phyloP scores from a whole-genome alignment of 2,329 filamentous ascomycete genomes.

The Chrysoporthe cubensis region DNA sequence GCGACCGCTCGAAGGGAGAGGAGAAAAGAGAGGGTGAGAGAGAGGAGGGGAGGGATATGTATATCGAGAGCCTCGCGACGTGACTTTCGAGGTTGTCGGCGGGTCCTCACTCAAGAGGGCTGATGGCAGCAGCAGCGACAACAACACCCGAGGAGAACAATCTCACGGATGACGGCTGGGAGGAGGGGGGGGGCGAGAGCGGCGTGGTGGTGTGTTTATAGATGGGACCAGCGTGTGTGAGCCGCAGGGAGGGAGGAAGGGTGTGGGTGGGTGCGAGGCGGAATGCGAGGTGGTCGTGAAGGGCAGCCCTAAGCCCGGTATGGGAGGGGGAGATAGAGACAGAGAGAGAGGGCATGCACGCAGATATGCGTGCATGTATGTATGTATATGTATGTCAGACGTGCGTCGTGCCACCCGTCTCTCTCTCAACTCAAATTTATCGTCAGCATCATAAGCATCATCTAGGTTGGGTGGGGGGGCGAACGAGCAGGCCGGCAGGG shows the following conservation, averaged over 20 bases:
- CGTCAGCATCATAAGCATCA: neutral
- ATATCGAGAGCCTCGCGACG: neutral
- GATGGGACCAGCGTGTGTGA: neutral
- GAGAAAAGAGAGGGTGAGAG: neutral
- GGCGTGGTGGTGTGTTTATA: neutral
- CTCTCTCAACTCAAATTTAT: neutral
- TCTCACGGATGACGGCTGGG: too few species aligned
- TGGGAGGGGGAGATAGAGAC: too few species aligned
- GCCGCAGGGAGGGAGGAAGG: neutral
- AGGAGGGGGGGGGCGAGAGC: too few species aligned
- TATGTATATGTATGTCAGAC: neutral
- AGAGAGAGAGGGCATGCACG: neutral
- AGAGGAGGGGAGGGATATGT: too few species aligned
- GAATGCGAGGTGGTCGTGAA: neutral
- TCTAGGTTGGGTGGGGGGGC: too few species aligned
- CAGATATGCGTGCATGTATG: neutral
- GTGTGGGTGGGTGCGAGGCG: neutral
- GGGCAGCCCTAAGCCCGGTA: neutral
- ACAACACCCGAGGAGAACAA: too few species aligned
- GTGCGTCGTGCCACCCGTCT: neutral
- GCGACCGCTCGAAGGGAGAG: neutral
- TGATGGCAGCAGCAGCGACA: too few species aligned
- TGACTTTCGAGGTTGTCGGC: too few species aligned
- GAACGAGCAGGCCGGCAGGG: too few species aligned
- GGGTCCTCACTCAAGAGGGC: too few species aligned